Conservation (phyloP, 805 yeast species). For the Wickerhamomyces silvicola region DNA sequence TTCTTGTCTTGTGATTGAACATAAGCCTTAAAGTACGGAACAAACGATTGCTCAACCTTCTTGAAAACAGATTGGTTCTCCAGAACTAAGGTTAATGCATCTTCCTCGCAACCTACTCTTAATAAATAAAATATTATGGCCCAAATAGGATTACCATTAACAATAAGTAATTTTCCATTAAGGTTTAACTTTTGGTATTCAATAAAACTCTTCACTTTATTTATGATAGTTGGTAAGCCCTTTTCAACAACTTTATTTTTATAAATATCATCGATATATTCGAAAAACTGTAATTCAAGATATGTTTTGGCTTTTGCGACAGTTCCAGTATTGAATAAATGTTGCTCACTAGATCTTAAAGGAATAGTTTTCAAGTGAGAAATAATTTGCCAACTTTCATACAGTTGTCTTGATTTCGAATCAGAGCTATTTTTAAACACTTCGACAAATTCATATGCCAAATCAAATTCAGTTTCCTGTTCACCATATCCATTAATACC, state of each 20-base stretch:
- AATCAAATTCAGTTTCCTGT: slow-evolving; percentile 36
- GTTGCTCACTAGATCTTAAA: slow-evolving; percentile 13
- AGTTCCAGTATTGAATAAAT: slow-evolving; percentile 29
- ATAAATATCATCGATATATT: slow-evolving; percentile 62
- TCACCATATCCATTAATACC: slow-evolving; percentile 19
- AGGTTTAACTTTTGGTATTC: slow-evolving; percentile 38
- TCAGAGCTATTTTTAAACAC: slow-evolving; percentile 54
- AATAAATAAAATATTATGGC: slow-evolving; percentile 78
- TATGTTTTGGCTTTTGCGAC: slow-evolving; percentile 49
- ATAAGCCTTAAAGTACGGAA: slow-evolving; percentile 69
- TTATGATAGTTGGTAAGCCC: slow-evolving; percentile 66
- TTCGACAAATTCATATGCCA: slow-evolving; percentile 55
- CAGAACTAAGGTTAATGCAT: slow-evolving; percentile 65
- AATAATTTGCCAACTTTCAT: slow-evolving; percentile 70
- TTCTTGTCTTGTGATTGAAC: slow-evolving; percentile 45
- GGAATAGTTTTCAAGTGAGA: slow-evolving; percentile 28
- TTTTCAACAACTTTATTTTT: slow-evolving; percentile 46
- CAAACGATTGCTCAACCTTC: slow-evolving; percentile 80
- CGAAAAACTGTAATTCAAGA: slow-evolving; percentile 73
- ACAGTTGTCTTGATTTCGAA: slow-evolving; percentile 60
- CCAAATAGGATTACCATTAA: slow-evolving; percentile 92
- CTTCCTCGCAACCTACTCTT: slow-evolving; percentile 76
- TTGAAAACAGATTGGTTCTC: slow-evolving; percentile 67
- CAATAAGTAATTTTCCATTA: slow-evolving; percentile 48
- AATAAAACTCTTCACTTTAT: slow-evolving; percentile 62